Base-by-base conservation (phyloP, 768 basidiomycete genomes). In the Leccinellum luteum region DNA sequence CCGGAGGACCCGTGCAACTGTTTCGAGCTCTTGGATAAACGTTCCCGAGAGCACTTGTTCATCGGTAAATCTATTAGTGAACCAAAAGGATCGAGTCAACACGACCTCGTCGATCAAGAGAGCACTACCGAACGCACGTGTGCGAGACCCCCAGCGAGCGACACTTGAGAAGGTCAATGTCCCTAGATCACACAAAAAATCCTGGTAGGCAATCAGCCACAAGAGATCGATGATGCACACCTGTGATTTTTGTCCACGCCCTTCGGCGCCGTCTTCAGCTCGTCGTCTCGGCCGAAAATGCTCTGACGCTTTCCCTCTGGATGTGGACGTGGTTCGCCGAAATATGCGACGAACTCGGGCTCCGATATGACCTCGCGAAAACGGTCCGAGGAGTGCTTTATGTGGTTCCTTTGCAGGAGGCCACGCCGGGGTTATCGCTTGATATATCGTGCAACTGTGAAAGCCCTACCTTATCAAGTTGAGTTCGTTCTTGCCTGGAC, bases 161-260 rank as follows among this genome's bases (percentile, higher is more conserved):
- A 59, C 90, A 87, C 72, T 91, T 92, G 60, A 99, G 75, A 51
- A 98, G 74, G 70, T 96, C 95, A 62, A 99, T 98, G 68, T 98
- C 93, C 71, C 88, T 90, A 35, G 2, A 0, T 41, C 41, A 41
- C 2, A 32, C n/a, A 19, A 58, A 35, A 49, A 28, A 32, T 54
- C 21, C 28, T 27, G 9, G 57, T 48, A 38, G 27, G 50, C 38
- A 21, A 54, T 35, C 35, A 49, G 27, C 32, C 14, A 19, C 19
- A 28, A 14, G 45, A 51, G 15, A 48, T 28, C 4, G n/a, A 38
- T 4, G 14, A 47, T 10, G 65, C 79, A 17, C 55, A 91, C 90
- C 79, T 78, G 69, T 98, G 94, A 30, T 80, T 80, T 73, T 94
- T 98, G 52, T 83, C 82, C 9, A 96, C 75, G 0, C 94, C 95